Conservation (phyloP, 2,329 filamentous ascomycete genomes). For the Magnaporthiopsis incrustans region DNA sequence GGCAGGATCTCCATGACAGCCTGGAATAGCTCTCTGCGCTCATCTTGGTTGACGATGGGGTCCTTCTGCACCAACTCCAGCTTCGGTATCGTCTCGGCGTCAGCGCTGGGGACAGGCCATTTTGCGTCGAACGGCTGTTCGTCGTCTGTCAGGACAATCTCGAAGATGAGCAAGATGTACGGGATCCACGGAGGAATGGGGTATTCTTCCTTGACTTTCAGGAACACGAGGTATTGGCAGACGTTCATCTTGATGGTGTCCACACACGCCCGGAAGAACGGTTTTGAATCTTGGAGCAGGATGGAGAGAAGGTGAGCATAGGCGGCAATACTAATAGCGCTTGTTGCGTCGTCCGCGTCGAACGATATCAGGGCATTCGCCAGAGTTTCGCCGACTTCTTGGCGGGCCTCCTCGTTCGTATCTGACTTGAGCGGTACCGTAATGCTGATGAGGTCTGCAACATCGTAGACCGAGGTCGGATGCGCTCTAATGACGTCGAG, state of each 20-base stretch:
- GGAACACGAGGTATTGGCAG: constrained; percentile 65
- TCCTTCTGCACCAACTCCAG: constrained; percentile 53
- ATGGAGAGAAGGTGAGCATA: constrained; percentile 89
- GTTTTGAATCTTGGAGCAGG: constrained; percentile 67
- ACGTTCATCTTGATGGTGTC: constrained; percentile 72
- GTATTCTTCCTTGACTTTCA: constrained; percentile 61
- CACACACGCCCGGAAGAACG: constrained; percentile 72
- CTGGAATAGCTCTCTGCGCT: constrained; percentile 65
- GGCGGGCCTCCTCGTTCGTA: constrained; percentile 42
- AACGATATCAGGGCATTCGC: constrained; percentile 75
- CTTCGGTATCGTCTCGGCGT: constrained; percentile 40
- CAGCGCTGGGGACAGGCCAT: constrained; percentile 53
- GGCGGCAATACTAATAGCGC: constrained; percentile 61
- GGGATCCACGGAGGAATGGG: constrained; percentile 85
- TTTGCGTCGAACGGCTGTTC: constrained; percentile 67
- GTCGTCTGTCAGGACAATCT: constrained; percentile 85
- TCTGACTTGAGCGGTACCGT: constrained; percentile 53
- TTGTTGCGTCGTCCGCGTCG: constrained; percentile 54
- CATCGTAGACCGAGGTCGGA: constrained; percentile 79
- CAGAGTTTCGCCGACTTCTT: constrained; percentile 74
- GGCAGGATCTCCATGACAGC: constrained; percentile 77
- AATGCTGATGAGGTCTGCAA: constrained; percentile 76
- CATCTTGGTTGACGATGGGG: constrained; percentile 52
- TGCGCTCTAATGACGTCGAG: constrained; percentile 86
- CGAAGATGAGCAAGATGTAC: constrained; percentile 80